Conservation (phyloP, 306 rosid genomes). For the Medicago arabica region DNA sequence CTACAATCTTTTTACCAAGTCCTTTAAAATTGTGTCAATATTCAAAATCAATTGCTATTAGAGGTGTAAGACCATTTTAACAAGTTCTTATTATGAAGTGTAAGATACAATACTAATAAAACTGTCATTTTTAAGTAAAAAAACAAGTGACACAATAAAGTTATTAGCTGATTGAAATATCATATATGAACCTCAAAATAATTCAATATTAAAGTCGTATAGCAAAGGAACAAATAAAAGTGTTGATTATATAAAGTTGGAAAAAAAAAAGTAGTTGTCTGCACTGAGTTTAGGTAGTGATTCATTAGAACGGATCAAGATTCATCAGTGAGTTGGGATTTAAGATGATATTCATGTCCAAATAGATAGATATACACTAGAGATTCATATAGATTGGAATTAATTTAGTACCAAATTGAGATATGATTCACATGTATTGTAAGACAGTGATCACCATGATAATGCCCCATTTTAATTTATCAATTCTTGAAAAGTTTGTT, state of each 20-base stretch:
- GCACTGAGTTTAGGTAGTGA: not conserved
- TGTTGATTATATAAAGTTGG: not conserved
- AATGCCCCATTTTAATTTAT: not conserved
- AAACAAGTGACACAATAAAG: not conserved
- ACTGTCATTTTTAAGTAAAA: not conserved
- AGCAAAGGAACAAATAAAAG: not conserved
- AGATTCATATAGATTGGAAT: not conserved
- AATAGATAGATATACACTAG: not conserved
- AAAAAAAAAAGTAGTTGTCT: not conserved
- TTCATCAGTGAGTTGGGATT: not conserved
- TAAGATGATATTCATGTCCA: not conserved
- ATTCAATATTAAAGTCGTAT: not conserved
- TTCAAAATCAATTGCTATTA: not conserved
- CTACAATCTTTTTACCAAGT: not conserved
- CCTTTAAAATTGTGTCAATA: not conserved
- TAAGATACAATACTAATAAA: not conserved
- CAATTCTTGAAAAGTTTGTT: not conserved
- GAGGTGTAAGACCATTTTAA: slow-evolving; percentile 1
- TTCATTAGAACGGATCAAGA: not conserved
- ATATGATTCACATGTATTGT: not conserved
- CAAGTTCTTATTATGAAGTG: not conserved
- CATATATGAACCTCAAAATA: not conserved
- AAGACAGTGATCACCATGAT: not conserved
- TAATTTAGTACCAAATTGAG: not conserved
- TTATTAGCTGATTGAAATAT: not conserved